Base-by-base conservation (phyloP, 2,329 filamentous ascomycete genomes). In the Colletotrichum echinochloae region DNA sequence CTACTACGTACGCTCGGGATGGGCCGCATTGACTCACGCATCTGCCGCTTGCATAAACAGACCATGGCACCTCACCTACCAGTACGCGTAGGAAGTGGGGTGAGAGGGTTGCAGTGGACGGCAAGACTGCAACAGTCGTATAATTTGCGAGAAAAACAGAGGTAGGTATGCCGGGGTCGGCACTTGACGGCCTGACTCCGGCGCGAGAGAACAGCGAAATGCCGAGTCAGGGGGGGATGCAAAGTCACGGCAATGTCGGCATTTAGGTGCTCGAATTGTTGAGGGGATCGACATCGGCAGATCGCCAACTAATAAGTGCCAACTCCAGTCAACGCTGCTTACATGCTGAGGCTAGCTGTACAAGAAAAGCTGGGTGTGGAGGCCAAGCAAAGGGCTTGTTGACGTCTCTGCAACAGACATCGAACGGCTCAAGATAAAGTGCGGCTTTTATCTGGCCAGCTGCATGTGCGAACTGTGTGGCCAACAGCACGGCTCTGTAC, bases 41-140 rank as follows among this genome's bases (percentile, higher is more conserved):
- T 30, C 26, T 51, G 37, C 6, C 6, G 63, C 55, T 57, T 66
- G 66, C 66, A 60, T 65, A 69, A 65, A 49, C 35, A 16, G 8
- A 26, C 44, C 54, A 12, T 14, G 33, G n/a, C n/a, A n/a, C n/a
- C n/a, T n/a, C n/a, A n/a, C n/a, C n/a, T n/a, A n/a, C n/a, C n/a
- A n/a, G n/a, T n/a, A n/a, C n/a, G n/a, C n/a, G n/a, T n/a, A n/a
- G n/a, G n/a, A n/a, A n/a, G n/a, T n/a, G n/a, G n/a, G n/a, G n/a
- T n/a, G n/a, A n/a, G n/a, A n/a, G n/a, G n/a, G n/a, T n/a, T 35
- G 33, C 23, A 33, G 16, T 30, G 56, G 11, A 39, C 23, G 16
- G 12, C 6, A 16, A n/a, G 23, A 23, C 5, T 44, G 7, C 20
- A 41, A 14, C 46, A 51, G 26, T n/a, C n/a, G n/a, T n/a, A n/a